Percentiles rank a stretch among this genome's conserved stretches.
Evolutionary conservation across 176 grass and related monocot genomes (phyloP).

Genomic region (Sorghum bicolor): DNA sequence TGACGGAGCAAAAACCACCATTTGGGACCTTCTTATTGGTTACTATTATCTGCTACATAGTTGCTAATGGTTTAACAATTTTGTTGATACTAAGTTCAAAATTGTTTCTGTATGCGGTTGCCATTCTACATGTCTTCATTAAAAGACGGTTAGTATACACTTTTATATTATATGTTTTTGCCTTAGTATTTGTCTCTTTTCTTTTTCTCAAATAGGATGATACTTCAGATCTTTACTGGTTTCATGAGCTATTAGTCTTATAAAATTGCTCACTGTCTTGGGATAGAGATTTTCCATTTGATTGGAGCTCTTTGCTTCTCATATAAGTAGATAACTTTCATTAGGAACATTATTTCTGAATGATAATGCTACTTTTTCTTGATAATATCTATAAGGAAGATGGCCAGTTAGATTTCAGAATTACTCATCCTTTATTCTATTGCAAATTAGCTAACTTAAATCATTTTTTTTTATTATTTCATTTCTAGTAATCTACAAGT

Average conservation of each 20-base stretch:
- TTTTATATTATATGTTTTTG: not conserved
- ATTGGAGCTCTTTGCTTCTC: constrained; percentile 11
- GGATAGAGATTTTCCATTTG: not conserved
- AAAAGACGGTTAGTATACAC: constrained; percentile 69
- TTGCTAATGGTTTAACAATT: constrained; percentile 82
- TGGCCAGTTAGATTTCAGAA: constrained; percentile 2
- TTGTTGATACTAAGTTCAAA: constrained; percentile 74
- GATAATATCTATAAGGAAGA: not conserved
- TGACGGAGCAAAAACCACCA: constrained; percentile 42
- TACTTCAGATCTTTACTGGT: not conserved
- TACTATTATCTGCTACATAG: constrained; percentile 68
- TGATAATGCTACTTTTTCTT: not conserved
- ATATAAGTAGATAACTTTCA: not conserved
- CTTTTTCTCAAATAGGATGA: constrained; percentile 1
- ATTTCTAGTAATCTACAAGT: not conserved
- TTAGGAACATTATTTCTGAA: not conserved
- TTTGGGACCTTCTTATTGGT: constrained; percentile 60
- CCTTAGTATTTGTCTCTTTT: not conserved
- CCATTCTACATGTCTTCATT: constrained; percentile 72
- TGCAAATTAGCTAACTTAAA: not conserved
- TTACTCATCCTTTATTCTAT: not conserved
- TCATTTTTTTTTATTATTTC: not conserved
- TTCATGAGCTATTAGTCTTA: constrained; percentile 1
- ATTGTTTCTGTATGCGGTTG: constrained; percentile 55
- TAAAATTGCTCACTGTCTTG: constrained; percentile 16